phyloP scores from a whole-genome alignment of 805 yeast genomes.

The Yarrowia sp. region DNA sequence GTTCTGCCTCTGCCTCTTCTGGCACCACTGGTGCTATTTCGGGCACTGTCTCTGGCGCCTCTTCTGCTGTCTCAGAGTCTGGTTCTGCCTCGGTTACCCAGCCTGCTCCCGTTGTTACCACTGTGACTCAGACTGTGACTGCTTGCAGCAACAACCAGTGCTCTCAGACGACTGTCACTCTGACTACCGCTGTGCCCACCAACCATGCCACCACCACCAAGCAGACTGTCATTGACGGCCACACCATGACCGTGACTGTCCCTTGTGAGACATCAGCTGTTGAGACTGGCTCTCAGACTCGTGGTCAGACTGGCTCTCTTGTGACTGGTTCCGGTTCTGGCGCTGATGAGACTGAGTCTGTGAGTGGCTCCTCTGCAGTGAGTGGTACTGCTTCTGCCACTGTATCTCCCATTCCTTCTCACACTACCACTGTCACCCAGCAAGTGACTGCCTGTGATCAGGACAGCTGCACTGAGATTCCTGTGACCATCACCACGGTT shows the following conservation, averaged over 20 bases:
- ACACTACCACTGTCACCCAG: constrained; percentile 8
- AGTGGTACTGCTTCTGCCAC: no score
- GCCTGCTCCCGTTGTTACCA: constrained; percentile 1
- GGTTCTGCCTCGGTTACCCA: background rate
- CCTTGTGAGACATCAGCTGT: background rate
- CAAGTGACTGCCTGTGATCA: background rate
- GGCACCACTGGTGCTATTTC: background rate
- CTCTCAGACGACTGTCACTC: background rate
- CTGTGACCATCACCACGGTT: background rate
- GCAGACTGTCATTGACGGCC: constrained; percentile 3
- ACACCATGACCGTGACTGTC: constrained; percentile 9
- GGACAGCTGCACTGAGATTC: background rate
- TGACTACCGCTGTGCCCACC: background rate
- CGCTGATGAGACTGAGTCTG: background rate
- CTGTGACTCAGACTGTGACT: constrained; percentile 9
- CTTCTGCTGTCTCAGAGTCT: background rate
- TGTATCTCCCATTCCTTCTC: background rate
- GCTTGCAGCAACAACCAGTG: constrained; percentile 6
- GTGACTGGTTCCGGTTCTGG: background rate
- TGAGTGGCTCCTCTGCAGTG: no score
- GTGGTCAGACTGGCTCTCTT: no score
- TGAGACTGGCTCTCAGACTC: no score
- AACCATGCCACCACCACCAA: background rate
- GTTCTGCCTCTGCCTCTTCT: background rate
- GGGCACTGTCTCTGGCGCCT: background rate